A percentile compares a stretch with the other conserved stretches of the same genome.
Conservation (phyloP, 441 rosid species). For the Populus hybrid region DNA sequence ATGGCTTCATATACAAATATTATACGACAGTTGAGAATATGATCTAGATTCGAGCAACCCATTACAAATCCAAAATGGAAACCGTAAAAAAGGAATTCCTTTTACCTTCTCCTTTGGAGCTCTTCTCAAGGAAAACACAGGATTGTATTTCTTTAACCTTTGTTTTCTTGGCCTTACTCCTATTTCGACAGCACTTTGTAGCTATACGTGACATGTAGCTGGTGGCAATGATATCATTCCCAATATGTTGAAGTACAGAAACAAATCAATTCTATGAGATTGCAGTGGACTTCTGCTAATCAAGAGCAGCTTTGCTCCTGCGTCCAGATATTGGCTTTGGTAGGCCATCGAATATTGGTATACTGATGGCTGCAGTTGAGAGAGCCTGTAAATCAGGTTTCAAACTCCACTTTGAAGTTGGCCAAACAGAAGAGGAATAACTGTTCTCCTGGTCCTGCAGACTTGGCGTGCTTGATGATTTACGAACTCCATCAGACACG, state of each 20-base stretch:
- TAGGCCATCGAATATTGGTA: conserved; percentile 71
- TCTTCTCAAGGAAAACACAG: neutral
- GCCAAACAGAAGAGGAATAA: conserved; percentile 45
- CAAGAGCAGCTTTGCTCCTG: conserved; percentile 67
- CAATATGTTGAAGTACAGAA: neutral
- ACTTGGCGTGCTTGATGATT: conserved; percentile 64
- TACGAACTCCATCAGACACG: conserved; percentile 45
- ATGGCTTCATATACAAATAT: conserved; percentile 1
- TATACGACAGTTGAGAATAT: neutral
- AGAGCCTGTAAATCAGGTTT: conserved; percentile 61
- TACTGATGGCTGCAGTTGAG: conserved; percentile 49
- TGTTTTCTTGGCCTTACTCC: neutral
- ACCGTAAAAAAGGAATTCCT: neutral
- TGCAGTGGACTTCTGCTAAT: conserved; percentile 29
- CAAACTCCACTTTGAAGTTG: conserved; percentile 61
- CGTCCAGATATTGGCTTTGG: conserved; percentile 66
- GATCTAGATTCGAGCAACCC: conserved; percentile 2
- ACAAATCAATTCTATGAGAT: conserved; percentile 5
- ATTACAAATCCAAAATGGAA: neutral
- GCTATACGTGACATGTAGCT: conserved; percentile 3
- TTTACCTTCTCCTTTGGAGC: neutral
- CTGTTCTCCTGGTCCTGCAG: conserved; percentile 49
- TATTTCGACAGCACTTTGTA: conserved; percentile 9
- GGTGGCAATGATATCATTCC: conserved; percentile 14
- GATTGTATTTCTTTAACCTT: neutral